Evolutionary conservation across 2,329 filamentous ascomycete species (phyloP), one percentile per base, ranked within the genome.

Genomic region (Catunica adiposa): DNA sequence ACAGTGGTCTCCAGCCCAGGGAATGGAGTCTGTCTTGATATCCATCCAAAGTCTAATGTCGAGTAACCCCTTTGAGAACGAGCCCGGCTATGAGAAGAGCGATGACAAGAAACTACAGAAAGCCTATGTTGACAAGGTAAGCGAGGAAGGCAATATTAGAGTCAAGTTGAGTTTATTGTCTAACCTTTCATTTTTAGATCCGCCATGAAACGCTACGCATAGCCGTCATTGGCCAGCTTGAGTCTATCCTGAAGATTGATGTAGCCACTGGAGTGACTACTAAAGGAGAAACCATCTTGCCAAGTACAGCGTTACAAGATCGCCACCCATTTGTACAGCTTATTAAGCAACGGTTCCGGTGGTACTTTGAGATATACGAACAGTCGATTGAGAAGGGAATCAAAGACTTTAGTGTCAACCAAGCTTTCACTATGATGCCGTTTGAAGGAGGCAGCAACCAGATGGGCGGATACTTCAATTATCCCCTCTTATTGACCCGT

Each of bases 41-140:
- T 97, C 90, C 3, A 96, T 98, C 57, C 92, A 98, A 68, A 96
- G 89, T 66, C 73, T 98, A 47, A 89, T 98, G 84, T 95, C 89
- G 1, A 71, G 80, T 26, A 95, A 96, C 62, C 92, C 90, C 0
- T 97, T 95, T 68, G 87, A 92, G 65, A 96, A 97, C 63, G 92
- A 98, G 66, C 92, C 92, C 1, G 92, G 92, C 4, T 96, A 87
- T 62, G 90, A 97, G 66, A 77, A 84, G 58, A 78, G 75, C 0
- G 70, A 74, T 3, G 88, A 94, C 66, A 83, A 86, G 68, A 80
- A 82, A 67, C 76, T 82, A 58, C 86, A 89, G 67, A 76, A 78
- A 59, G 74, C 79, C 8, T 96, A 96, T 63, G 76, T 85, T 11
- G 79, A 82, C 52, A 96, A 95, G 78, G 86, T 86, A 66, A 58